Percentiles rank a stretch among this genome's conserved stretches.
Evolutionary conservation across 768 basidiomycete genomes (phyloP).

Genomic region (Termitomyces sp.): DNA sequence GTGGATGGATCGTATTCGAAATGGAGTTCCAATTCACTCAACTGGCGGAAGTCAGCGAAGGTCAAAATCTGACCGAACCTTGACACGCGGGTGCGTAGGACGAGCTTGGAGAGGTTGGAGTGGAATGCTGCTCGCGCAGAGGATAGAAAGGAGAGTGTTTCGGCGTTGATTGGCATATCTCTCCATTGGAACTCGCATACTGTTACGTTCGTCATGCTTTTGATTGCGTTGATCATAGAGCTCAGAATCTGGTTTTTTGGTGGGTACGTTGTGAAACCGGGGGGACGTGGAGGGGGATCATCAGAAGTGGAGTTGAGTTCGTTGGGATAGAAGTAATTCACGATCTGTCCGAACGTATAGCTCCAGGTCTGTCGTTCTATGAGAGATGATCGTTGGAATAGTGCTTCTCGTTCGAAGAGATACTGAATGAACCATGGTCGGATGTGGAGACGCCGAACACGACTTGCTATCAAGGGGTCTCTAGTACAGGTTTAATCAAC

Average conservation of each 20-base stretch:
- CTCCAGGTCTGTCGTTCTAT: conserved; percentile 1
- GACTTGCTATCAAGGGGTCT: conserved; percentile 29
- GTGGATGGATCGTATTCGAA: conserved; percentile 29
- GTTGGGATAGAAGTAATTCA: not conserved
- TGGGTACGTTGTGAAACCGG: conserved; percentile 5
- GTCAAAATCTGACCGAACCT: conserved; percentile 30
- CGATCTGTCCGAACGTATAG: not conserved
- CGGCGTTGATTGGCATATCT: conserved; percentile 31
- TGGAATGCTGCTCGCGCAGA: conserved; percentile 27
- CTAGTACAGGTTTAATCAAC: conserved; percentile 16
- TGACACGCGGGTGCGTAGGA: conserved; percentile 30
- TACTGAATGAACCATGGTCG: conserved; percentile 41
- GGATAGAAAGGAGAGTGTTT: conserved; percentile 29
- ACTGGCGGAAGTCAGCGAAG: conserved; percentile 26
- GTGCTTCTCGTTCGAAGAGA: conserved; percentile 24
- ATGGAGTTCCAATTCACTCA: conserved; percentile 33
- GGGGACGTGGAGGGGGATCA: not conserved
- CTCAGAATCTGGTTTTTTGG: conserved; percentile 25
- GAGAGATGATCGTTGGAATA: conserved; percentile 2
- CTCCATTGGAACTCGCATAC: conserved; percentile 38
- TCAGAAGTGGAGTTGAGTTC: not conserved
- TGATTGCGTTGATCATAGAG: conserved; percentile 31
- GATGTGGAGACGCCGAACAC: conserved; percentile 34
- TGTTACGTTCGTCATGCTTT: conserved; percentile 32
- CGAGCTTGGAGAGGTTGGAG: conserved; percentile 32